Evolutionary conservation across 208 protist species (phyloP).

Genomic region (Crithidia brevicula): DNA sequence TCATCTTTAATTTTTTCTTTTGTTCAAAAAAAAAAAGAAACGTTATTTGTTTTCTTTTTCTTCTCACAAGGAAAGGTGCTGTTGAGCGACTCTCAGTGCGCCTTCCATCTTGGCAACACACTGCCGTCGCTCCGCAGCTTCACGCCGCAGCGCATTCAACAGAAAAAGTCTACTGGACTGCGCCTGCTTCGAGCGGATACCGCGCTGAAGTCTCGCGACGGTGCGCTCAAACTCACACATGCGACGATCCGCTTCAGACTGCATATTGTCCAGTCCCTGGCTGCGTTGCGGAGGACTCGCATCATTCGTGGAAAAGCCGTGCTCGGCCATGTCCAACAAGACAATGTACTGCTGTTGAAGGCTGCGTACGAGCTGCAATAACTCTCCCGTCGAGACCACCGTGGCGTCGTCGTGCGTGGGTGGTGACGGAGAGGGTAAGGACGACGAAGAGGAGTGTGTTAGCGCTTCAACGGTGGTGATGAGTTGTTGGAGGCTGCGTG

Average conservation of each 20-base stretch:
- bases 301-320: background rate
- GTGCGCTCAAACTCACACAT: slow-evolving; percentile 17
- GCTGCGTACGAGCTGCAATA: slow-evolving; percentile 38
- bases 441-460: background rate
- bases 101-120: slow-evolving; percentile 56
- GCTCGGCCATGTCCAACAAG: slow-evolving; percentile 33
- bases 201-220: slow-evolving; percentile 53
- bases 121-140: slow-evolving; percentile 46
- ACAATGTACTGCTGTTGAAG: slow-evolving; percentile 35
- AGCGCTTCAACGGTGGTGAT: background rate
- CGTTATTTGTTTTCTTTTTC: background rate
- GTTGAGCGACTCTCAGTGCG: slow-evolving; percentile 37
- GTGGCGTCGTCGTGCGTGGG: too few relatives aligned
- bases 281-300: background rate
- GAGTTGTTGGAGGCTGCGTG: slow-evolving; percentile 5
- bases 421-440: too few relatives aligned
- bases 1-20: background rate
- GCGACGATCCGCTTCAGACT: slow-evolving; percentile 5
- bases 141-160: slow-evolving; percentile 46
- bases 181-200: slow-evolving; percentile 65
- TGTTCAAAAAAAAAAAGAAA: too few relatives aligned
- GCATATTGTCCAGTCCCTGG: too few relatives aligned
- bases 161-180: slow-evolving; percentile 63
- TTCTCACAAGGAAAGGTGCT: slow-evolving; percentile 25
- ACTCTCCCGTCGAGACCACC: slow-evolving; percentile 33